These are phyloP conservation scores for Talaromyces sp. DNA, from an alignment of 2,329 filamentous ascomycete genomes.

Conservation along the genomic window DNA sequence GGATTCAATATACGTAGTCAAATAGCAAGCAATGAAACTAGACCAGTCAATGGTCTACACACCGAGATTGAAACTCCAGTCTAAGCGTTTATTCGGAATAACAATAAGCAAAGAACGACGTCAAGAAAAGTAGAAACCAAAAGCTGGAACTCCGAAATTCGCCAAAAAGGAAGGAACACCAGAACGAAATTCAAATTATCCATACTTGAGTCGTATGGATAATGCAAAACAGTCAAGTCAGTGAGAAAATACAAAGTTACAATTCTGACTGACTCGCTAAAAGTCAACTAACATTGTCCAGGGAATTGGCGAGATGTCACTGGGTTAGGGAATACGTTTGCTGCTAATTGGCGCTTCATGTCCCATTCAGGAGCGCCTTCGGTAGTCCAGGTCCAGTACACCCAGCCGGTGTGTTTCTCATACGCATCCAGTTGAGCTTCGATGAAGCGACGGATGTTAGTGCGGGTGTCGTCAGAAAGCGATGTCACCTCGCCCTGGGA, in stretches of 20 bases:
- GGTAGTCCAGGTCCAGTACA: conserved; percentile 53
- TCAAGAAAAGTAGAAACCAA: background rate
- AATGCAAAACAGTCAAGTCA: background rate
- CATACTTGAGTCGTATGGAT: background rate
- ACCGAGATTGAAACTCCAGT: background rate
- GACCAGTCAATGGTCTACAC: background rate
- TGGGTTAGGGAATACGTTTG: conserved; percentile 49
- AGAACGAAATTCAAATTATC: background rate
- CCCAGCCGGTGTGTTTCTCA: conserved; percentile 44
- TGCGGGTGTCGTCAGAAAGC: conserved; percentile 37
- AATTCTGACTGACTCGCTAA: background rate
- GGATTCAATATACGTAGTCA: background rate
- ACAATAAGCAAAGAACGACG: background rate
- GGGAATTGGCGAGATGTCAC: conserved; percentile 33
- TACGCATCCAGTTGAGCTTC: conserved; percentile 47
- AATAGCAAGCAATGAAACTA: background rate
- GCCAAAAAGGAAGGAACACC: background rate
- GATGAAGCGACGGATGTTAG: conserved; percentile 43
- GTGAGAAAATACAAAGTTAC: background rate
- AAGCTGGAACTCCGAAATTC: background rate
- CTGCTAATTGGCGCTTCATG: conserved; percentile 42
- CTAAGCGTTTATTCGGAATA: background rate
- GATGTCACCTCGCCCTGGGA: conserved; percentile 48
- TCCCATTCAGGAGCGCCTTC: conserved; percentile 50
- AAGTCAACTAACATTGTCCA: conserved; percentile 27